Evolutionary conservation across 805 yeast species (phyloP).

Genomic region (Starmerella riodocensis): DNA sequence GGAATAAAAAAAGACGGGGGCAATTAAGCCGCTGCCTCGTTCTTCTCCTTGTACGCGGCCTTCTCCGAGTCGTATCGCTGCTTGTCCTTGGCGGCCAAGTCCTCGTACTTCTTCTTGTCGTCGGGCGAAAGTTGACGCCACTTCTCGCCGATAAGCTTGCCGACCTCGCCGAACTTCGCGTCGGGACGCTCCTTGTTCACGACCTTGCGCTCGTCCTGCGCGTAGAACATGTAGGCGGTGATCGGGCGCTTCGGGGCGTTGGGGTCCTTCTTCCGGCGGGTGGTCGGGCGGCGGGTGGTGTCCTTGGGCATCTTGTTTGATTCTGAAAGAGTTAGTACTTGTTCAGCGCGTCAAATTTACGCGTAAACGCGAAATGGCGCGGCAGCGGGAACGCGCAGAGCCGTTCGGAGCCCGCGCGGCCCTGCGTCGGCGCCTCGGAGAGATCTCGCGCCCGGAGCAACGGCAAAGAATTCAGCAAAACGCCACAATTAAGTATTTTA

Average conservation of each 20-base stretch:
- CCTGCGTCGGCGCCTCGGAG: neutral
- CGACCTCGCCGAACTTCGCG: slow-evolving; percentile 84
- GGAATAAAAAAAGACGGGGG: slow-evolving; percentile 1
- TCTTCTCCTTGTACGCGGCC: slow-evolving; percentile 45
- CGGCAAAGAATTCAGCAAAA: neutral
- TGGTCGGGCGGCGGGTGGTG: slow-evolving; percentile 16
- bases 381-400: neutral
- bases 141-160: slow-evolving; percentile 85
- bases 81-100: slow-evolving; percentile 89
- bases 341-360: neutral
- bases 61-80: slow-evolving; percentile 94
- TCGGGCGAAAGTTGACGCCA: slow-evolving; percentile 85
- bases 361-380: too few species aligned
- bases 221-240: slow-evolving; percentile 98
- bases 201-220: slow-evolving; percentile 91
- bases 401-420: neutral
- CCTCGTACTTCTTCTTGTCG: slow-evolving; percentile 81
- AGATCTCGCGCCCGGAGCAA: neutral
- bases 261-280: slow-evolving; percentile 33
- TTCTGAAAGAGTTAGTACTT: slow-evolving; percentile 11
- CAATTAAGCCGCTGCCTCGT: slow-evolving; percentile 15
- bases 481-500: slow-evolving; percentile 1
- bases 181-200: slow-evolving; percentile 96
- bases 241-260: slow-evolving; percentile 98
- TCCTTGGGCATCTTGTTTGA: slow-evolving; percentile 20